Conservation (phyloP, 108 stramenopile genomes). For the Pelagomonas calceolata region DNA sequence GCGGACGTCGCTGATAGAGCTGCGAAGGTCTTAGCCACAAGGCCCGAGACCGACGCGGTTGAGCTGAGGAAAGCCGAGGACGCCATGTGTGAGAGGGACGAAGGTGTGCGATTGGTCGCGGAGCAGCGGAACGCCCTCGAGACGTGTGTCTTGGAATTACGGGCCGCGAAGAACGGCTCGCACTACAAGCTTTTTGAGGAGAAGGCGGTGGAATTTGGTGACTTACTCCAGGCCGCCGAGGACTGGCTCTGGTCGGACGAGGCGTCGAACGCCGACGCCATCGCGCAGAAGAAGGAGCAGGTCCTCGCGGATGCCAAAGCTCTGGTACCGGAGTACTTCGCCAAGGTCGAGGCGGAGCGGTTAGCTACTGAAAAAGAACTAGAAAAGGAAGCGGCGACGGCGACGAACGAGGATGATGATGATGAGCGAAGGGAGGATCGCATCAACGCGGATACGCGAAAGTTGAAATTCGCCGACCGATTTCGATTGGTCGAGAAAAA, state of each 20-base stretch:
- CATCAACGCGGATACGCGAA: conserved; percentile 7
- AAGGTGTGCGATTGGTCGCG: neutral
- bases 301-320: neutral
- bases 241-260: conserved; percentile 18
- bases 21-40: neutral
- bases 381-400: conserved; percentile 7
- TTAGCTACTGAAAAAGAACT: conserved; percentile 1
- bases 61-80: neutral
- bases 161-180: neutral
- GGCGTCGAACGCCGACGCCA: neutral
- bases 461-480: conserved; percentile 18
- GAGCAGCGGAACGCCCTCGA: neutral
- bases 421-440: neutral
- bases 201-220: neutral
- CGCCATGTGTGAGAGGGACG: neutral
- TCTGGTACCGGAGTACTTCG: conserved; percentile 9
- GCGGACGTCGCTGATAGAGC: neutral
- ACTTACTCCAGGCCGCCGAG: conserved; percentile 11
- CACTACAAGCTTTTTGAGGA: neutral
- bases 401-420: conserved; percentile 8
- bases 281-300: conserved; percentile 1
- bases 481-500: conserved; percentile 16
- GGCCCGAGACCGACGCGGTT: too few species aligned
- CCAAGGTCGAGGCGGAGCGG: conserved; percentile 6
- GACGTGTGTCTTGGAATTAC: neutral